A percentile compares a stretch with the other conserved stretches of the same genome.
phyloP scores from a whole-genome alignment of 192 early-diverging fungal species.

The Coemansia sp. region DNA sequence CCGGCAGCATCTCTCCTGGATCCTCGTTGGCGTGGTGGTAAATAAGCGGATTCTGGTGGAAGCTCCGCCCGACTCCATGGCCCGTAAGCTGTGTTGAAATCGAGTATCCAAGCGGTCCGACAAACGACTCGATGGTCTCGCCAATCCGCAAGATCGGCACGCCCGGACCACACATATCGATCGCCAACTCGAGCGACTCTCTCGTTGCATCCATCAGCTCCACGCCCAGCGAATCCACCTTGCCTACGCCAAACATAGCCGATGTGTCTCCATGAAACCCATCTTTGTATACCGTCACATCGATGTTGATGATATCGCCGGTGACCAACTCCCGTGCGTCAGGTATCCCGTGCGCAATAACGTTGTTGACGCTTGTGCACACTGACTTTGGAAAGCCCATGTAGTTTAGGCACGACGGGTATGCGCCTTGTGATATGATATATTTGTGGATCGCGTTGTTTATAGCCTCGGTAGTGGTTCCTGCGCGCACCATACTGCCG shows the following conservation, averaged over 20 bases:
- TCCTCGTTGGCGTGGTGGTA: slow-evolving; percentile 76
- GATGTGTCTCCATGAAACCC: slow-evolving; percentile 78
- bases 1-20: slow-evolving; percentile 67
- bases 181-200: slow-evolving; percentile 60
- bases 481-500: slow-evolving; percentile 52
- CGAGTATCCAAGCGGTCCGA: slow-evolving; percentile 54
- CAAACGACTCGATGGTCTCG: slow-evolving; percentile 57
- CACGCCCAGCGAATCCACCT: slow-evolving; percentile 58
- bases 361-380: slow-evolving; percentile 82
- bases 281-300: slow-evolving; percentile 66
- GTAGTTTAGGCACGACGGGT: slow-evolving; percentile 79
- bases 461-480: slow-evolving; percentile 56
- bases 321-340: slow-evolving; percentile 59
- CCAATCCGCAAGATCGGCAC: slow-evolving; percentile 71
- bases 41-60: slow-evolving; percentile 81
- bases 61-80: slow-evolving; percentile 82
- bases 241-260: slow-evolving; percentile 63
- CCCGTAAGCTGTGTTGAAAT: slow-evolving; percentile 76
- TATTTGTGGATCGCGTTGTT: slow-evolving; percentile 56
- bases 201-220: slow-evolving; percentile 58
- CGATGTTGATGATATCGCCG: slow-evolving; percentile 79
- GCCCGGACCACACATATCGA: slow-evolving; percentile 71
- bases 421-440: slow-evolving; percentile 59
- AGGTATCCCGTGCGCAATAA: slow-evolving; percentile 79
- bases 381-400: slow-evolving; percentile 71